Conservation (phyloP, 768 basidiomycete species). For the Grammothele lineata region DNA sequence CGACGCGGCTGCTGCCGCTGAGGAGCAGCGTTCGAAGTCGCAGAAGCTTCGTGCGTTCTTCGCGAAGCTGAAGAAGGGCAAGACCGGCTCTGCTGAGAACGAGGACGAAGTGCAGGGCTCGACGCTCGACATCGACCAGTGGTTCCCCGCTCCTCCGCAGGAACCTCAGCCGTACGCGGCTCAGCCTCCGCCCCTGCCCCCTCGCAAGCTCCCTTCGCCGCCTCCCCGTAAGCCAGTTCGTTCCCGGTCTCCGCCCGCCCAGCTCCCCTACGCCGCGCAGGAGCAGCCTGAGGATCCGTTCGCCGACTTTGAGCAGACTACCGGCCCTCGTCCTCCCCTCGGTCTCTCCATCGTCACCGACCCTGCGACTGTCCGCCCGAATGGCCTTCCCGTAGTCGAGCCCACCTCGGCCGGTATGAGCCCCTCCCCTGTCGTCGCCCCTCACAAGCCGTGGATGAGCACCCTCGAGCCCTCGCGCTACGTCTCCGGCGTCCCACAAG, state of each 20-base stretch:
- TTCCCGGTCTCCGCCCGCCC: no score
- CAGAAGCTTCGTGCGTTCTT: constrained; percentile 44
- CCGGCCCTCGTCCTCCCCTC: constrained; percentile 22
- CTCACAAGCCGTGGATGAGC: no score
- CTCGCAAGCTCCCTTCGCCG: no score
- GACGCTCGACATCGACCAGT: background rate
- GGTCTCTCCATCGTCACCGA: constrained; percentile 42
- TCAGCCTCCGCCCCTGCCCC: no score
- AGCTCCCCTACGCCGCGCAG: no score
- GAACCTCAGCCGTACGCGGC: no score
- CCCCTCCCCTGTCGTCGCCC: no score
- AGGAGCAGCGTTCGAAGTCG: constrained; percentile 20
- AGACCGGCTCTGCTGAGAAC: background rate
- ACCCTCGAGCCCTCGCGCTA: no score
- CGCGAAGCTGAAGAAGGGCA: constrained; percentile 31
- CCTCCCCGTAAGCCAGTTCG: no score
- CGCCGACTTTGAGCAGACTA: no score
- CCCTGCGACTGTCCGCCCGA: constrained; percentile 29
- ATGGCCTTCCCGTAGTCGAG: constrained; percentile 26
- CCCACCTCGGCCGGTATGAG: constrained; percentile 27
- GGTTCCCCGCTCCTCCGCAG: no score
- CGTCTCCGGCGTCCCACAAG: constrained; percentile 14
- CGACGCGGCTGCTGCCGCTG: constrained; percentile 16
- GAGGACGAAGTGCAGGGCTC: background rate
- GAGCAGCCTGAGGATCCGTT: background rate